Evolutionary conservation across 768 basidiomycete species (phyloP), one percentile per base, ranked within the genome.

Genomic region (Kwoniella mangroviensis): DNA sequence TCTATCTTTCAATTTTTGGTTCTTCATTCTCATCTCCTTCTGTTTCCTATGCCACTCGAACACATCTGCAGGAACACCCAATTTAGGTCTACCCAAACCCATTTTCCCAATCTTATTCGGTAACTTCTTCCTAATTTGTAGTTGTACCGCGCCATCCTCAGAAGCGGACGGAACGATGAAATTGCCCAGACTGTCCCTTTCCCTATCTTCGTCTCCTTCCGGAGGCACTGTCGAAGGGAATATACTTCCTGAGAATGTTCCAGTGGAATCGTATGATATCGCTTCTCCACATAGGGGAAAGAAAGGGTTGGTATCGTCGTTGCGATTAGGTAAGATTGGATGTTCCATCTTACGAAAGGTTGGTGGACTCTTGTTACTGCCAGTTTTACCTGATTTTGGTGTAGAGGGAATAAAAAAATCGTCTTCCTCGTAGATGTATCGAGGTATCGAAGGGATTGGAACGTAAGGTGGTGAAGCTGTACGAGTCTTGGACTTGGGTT

Each of bases 261-360:
- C 52, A 34, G 51, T 52, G 10, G 53, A 53, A 13, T 70, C 42
- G 15, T 42, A 66, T 15, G 54, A 41, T 4, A 64, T 51, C 1
- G 69, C 65, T n/a, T 75, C 74, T 15, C 74, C 74, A 49, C 70
- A 65, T 43, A 53, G 49, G 2, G 74, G 74, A 34, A 49, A 64
- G 42, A 75, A 75, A 0, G 68, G 71, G 10, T 57, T 45, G 21
- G 69, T 63, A 6, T 69, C 42, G 1, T 70, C 60, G 22, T 53
- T 41, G 13, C 65, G 28, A 41, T 69, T 41, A 51, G 65, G 65
- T 61, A 56, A 43, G 22, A 66, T 66, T 9, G 63, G 53, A 51
- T 22, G 4, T 26, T 41, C 42, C 58, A 60, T 42, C 26, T 49
- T 41, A 15, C 34, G 12, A 26, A 57, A 34, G 24, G 21, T n/a